Conservation (phyloP, 2,329 filamentous ascomycete species). For the Neofusicoccum ribis region DNA sequence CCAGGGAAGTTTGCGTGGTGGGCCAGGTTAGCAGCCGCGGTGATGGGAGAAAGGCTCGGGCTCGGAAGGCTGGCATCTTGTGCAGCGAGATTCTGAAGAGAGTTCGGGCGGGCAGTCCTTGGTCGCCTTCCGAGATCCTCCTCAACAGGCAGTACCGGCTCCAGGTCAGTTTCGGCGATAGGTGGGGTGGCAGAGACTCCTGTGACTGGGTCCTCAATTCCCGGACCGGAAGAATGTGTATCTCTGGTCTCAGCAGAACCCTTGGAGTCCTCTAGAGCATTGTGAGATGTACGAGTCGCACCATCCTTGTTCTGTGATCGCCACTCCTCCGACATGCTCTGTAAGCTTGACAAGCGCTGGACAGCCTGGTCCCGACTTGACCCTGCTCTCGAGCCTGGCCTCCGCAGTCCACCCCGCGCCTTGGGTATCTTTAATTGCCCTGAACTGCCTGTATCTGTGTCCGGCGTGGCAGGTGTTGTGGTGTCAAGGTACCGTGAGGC, state of each 20-base stretch:
- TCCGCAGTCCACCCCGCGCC: slow-evolving; percentile 24
- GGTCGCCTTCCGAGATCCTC: neutral
- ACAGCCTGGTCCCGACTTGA: slow-evolving; percentile 1
- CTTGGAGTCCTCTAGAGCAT: neutral
- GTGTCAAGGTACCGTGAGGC: slow-evolving; percentile 28
- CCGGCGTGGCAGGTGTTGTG: slow-evolving; percentile 37
- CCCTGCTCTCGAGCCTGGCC: slow-evolving; percentile 21
- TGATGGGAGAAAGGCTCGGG: slow-evolving; percentile 86
- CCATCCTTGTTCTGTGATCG: neutral
- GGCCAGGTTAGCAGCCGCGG: slow-evolving; percentile 68
- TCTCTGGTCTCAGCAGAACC: neutral
- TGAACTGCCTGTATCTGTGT: slow-evolving; percentile 34
- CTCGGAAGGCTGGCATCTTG: slow-evolving; percentile 93
- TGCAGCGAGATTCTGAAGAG: slow-evolving; percentile 68
- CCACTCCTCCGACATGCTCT: slow-evolving; percentile 8
- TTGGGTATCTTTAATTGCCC: slow-evolving; percentile 27
- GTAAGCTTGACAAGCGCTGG: slow-evolving; percentile 10
- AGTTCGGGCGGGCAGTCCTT: slow-evolving; percentile 41
- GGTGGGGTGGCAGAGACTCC: slow-evolving; percentile 73
- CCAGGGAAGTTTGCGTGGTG: slow-evolving; percentile 35
- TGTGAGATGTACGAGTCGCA: neutral
- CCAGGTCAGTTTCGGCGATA: slow-evolving; percentile 70
- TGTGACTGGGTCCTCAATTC: slow-evolving; percentile 21
- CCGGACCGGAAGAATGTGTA: neutral
- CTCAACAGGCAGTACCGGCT: slow-evolving; percentile 54